These are phyloP conservation scores for Exophiala dermatitidis DNA, from an alignment of 2,329 filamentous ascomycete species.

Conservation along the genomic window DNA sequence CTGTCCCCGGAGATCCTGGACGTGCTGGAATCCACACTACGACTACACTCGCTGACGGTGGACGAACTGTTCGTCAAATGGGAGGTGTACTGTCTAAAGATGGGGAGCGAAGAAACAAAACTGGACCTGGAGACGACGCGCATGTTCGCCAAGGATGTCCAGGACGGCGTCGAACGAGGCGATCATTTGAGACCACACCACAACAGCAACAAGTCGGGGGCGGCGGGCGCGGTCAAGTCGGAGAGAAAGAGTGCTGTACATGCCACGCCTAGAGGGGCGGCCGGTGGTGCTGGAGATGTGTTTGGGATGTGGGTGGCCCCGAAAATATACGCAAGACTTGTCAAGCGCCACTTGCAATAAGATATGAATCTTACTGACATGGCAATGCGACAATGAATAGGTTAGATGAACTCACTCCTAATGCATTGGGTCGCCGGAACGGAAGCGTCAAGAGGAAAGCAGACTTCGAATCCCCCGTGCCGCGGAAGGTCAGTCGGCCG, in stretches of 20 bases:
- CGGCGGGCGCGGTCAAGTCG: conserved; percentile 54
- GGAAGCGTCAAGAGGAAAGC: conserved; percentile 48
- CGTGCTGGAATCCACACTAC: conserved; percentile 79
- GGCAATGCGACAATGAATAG: conserved; percentile 32
- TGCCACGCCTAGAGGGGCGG: conserved; percentile 49
- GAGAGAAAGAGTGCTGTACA: conserved; percentile 55
- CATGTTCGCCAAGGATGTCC: conserved; percentile 77
- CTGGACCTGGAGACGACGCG: conserved; percentile 64
- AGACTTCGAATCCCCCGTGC: conserved; percentile 42
- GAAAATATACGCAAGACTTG: background rate
- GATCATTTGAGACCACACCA: conserved; percentile 35
- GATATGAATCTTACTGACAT: no score
- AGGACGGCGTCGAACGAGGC: conserved; percentile 73
- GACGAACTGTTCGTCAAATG: conserved; percentile 97
- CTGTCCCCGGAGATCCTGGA: conserved; percentile 70
- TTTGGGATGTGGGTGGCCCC: conserved; percentile 61
- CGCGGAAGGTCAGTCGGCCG: conserved; percentile 38
- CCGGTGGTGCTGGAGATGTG: conserved; percentile 57
- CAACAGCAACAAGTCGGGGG: conserved; percentile 29
- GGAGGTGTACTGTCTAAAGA: conserved; percentile 95
- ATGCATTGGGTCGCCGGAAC: conserved; percentile 44
- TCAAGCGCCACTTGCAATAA: no score
- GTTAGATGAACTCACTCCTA: conserved; percentile 62
- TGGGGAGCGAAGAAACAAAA: conserved; percentile 71
- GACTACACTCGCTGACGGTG: conserved; percentile 68